Evolutionary conservation across 2,329 filamentous ascomycete genomes (phyloP).

Genomic region (Bipolaris sorokiniana): DNA sequence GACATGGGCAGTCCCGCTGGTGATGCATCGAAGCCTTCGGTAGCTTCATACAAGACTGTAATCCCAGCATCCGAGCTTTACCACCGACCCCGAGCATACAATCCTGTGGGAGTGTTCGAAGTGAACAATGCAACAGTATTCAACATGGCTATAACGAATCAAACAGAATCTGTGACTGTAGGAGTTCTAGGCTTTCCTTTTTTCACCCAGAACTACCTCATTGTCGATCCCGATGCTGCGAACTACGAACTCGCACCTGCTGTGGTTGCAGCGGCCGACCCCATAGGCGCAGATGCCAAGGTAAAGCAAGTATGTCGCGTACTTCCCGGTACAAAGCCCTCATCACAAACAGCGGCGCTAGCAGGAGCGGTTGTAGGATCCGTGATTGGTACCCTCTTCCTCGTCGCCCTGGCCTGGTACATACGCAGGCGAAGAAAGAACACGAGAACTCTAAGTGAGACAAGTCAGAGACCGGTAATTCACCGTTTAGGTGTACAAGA

Average conservation of each 20-base stretch:
- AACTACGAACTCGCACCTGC: slow-evolving; percentile 27
- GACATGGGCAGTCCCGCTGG: slow-evolving; percentile 17
- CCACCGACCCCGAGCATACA: slow-evolving; percentile 21
- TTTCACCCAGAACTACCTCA: slow-evolving; percentile 29
- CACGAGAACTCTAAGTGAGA: slow-evolving; percentile 1
- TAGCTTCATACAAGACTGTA: slow-evolving; percentile 23
- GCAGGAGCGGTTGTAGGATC: slow-evolving; percentile 17
- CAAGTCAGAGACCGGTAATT: slow-evolving; percentile 10
- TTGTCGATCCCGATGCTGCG: slow-evolving; percentile 24
- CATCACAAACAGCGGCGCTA: slow-evolving; percentile 11
- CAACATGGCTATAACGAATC: slow-evolving; percentile 26
- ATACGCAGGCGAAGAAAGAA: slow-evolving; percentile 13
- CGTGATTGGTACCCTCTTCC: slow-evolving; percentile 14
- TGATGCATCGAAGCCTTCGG: slow-evolving; percentile 25
- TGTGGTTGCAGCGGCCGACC: slow-evolving; percentile 19
- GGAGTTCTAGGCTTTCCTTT: slow-evolving; percentile 23
- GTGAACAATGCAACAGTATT: slow-evolving; percentile 24
- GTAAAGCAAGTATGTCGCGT: slow-evolving; percentile 23
- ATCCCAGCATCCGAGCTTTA: slow-evolving; percentile 25
- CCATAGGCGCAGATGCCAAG: slow-evolving; percentile 20
- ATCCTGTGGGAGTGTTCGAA: slow-evolving; percentile 20
- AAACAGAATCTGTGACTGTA: slow-evolving; percentile 12
- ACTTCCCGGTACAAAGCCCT: slow-evolving; percentile 12
- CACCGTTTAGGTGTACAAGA: slow-evolving; percentile 1
- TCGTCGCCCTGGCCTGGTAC: slow-evolving; percentile 14